Conservation (phyloP, 2,329 filamentous ascomycete species). For the Penicillium fuscoglaucum region DNA sequence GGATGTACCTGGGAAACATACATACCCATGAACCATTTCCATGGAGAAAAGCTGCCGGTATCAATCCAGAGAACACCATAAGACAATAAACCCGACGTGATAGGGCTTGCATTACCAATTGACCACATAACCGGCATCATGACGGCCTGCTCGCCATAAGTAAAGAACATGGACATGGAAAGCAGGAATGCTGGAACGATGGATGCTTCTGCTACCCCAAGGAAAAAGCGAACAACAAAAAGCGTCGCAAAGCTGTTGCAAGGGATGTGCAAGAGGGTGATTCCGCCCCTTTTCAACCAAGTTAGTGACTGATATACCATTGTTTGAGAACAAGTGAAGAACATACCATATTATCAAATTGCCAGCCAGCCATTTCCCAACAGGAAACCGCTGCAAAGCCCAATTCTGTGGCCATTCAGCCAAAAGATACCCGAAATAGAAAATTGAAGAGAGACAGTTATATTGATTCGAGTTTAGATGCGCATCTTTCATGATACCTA, state of each 20-base stretch:
- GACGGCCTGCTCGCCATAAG: conserved; percentile 36
- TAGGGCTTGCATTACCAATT: conserved; percentile 42
- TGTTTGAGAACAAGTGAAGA: no score
- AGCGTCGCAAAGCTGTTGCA: conserved; percentile 52
- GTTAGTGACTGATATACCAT: not conserved
- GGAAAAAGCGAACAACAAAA: conserved; percentile 51
- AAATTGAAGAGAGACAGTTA: conserved; percentile 47
- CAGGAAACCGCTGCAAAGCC: conserved; percentile 44
- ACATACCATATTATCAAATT: conserved; percentile 29
- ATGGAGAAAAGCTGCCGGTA: conserved; percentile 38
- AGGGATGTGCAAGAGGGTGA: conserved; percentile 39
- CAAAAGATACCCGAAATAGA: conserved; percentile 46
- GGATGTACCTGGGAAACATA: not conserved
- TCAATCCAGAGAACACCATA: conserved; percentile 47
- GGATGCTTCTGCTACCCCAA: conserved; percentile 55
- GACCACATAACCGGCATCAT: conserved; percentile 45
- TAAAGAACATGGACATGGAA: conserved; percentile 43
- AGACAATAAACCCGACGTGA: conserved; percentile 42
- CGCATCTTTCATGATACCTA: conserved; percentile 36
- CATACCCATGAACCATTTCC: conserved; percentile 45
- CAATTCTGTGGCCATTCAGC: conserved; percentile 46
- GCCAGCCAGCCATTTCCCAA: conserved; percentile 41
- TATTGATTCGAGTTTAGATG: conserved; percentile 32
- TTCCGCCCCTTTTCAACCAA: conserved; percentile 31
- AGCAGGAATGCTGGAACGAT: conserved; percentile 53